Evolutionary conservation across 2,329 filamentous ascomycete species (phyloP).

Genomic region (Tolypocladium endophyticum): DNA sequence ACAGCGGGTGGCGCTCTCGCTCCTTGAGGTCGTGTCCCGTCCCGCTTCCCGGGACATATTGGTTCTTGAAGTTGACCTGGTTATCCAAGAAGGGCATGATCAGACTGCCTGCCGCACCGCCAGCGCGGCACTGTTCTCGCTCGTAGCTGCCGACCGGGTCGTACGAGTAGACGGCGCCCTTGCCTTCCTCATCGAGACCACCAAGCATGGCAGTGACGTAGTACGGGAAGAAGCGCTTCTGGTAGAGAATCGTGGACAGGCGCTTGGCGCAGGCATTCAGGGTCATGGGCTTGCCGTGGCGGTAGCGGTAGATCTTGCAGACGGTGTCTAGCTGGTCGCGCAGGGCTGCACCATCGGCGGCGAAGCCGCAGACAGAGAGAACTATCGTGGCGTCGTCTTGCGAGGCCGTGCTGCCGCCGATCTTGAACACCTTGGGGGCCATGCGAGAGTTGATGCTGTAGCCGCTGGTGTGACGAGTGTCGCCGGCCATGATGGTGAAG

Average conservation of each 20-base stretch:
- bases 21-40: conserved; percentile 70
- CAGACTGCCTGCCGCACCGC: conserved; percentile 80
- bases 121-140: conserved; percentile 89
- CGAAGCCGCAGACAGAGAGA: conserved; percentile 89
- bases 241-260: conserved; percentile 89
- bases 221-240: conserved; percentile 98
- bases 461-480: conserved; percentile 89
- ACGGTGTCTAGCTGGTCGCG: conserved; percentile 89
- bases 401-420: conserved; percentile 80
- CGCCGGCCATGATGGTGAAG: conserved; percentile 94
- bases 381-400: conserved; percentile 80
- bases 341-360: conserved; percentile 85
- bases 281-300: conserved; percentile 92
- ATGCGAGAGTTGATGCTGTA: conserved; percentile 99
- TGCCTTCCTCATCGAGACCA: conserved; percentile 88
- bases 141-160: conserved; percentile 98
- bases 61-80: conserved; percentile 99
- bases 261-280: conserved; percentile 92
- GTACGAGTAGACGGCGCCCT: conserved; percentile 91
- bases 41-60: conserved; percentile 82
- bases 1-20: conserved; percentile 59
- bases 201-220: conserved; percentile 93
- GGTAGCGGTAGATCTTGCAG: conserved; percentile 98
- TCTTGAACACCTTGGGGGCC: conserved; percentile 92
- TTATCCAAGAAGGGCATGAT: conserved; percentile 99